These are phyloP conservation scores for Apophysomyces sp. DNA, from an alignment of 371 early-diverging fungal genomes.

Conservation along the genomic window DNA sequence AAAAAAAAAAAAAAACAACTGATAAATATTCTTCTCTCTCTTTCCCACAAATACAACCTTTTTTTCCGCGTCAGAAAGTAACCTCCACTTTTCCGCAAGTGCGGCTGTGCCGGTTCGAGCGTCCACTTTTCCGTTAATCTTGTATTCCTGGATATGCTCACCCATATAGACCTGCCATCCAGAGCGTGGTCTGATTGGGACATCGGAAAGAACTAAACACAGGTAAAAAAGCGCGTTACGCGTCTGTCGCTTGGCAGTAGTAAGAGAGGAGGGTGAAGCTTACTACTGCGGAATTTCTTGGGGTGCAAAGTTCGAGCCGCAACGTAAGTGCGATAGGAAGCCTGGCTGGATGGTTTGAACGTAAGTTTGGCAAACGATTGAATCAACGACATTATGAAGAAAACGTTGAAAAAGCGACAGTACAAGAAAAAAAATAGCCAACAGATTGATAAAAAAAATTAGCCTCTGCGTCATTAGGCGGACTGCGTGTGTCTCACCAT, in stretches of 20 bases:
- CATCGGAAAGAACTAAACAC: conserved; percentile 27
- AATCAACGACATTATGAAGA: neutral
- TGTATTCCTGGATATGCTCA: conserved; percentile 38
- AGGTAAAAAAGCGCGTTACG: neutral
- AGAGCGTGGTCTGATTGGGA: conserved; percentile 51
- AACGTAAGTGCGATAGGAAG: conserved; percentile 12
- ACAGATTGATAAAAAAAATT: neutral
- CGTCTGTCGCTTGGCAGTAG: neutral
- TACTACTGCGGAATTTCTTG: conserved; percentile 40
- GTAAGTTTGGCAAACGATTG: neutral
- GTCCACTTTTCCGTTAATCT: conserved; percentile 26
- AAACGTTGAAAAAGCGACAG: neutral
- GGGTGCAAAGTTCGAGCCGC: conserved; percentile 22
- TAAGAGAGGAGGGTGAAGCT: conserved; percentile 1
- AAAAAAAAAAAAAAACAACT: neutral
- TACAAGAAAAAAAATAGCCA: neutral
- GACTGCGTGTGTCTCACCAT: no score
- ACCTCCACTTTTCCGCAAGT: conserved; percentile 26
- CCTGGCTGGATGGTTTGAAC: neutral
- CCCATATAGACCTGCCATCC: conserved; percentile 50
- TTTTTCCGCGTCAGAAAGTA: conserved; percentile 29
- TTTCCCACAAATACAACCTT: conserved; percentile 18
- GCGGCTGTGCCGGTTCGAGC: conserved; percentile 19
- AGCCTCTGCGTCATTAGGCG: neutral
- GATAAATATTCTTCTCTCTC: neutral